Evolutionary conservation across 768 basidiomycete genomes (phyloP).

Genomic region (Candolleomyces efflorescens): DNA sequence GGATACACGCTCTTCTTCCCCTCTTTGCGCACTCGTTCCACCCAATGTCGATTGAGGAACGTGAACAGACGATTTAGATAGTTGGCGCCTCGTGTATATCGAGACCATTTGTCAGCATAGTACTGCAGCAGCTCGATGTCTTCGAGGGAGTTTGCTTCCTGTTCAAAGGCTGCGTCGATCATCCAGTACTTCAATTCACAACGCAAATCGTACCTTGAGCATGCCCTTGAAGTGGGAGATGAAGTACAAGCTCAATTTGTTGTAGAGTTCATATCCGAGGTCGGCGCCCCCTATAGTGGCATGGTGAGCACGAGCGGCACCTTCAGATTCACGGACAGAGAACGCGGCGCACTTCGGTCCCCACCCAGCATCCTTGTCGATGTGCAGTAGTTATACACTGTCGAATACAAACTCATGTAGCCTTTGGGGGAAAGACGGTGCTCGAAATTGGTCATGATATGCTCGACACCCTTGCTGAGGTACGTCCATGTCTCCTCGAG

Average conservation of each 20-base stretch:
- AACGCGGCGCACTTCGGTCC: constrained; percentile 63
- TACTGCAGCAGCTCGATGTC: constrained; percentile 89
- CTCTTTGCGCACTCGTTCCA: constrained; percentile 97
- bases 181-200: background rate
- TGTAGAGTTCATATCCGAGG: constrained; percentile 96
- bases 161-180: constrained; percentile 14
- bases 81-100: constrained; percentile 95
- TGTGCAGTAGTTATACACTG: constrained; percentile 98
- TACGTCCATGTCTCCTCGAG: constrained; percentile 86
- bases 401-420: constrained; percentile 84
- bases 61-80: constrained; percentile 97
- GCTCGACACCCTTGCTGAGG: constrained; percentile 80
- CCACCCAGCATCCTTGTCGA: constrained; percentile 78
- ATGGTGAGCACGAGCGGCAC: background rate
- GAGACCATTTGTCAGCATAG: constrained; percentile 92
- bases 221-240: constrained; percentile 74
- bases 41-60: constrained; percentile 99
- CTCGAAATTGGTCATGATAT: constrained; percentile 88
- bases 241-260: constrained; percentile 89
- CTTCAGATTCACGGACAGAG: constrained; percentile 20
- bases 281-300: constrained; percentile 75
- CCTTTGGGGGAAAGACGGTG: constrained; percentile 66
- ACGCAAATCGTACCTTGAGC: constrained; percentile 35
- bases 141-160: constrained; percentile 79
- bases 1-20: constrained; percentile 94